Evolutionary conservation across 768 basidiomycete genomes (phyloP).

Genomic region (Amyloporia xantha): DNA sequence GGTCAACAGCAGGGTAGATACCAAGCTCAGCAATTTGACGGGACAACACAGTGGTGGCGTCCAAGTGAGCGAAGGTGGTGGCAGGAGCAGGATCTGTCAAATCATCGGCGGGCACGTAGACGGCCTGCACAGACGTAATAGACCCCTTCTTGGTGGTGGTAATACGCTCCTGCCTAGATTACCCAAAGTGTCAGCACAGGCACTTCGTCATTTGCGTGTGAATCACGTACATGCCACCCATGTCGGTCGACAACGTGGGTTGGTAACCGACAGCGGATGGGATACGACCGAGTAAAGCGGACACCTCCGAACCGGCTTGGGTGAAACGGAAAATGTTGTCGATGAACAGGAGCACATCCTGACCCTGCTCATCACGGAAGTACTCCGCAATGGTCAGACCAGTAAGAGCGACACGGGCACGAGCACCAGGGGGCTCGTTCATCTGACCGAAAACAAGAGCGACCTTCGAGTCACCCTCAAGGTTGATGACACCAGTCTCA

Average conservation of each 20-base stretch:
- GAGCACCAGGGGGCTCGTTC: slow-evolving; percentile 99
- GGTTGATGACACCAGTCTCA: slow-evolving; percentile 99
- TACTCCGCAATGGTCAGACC: slow-evolving; percentile 99
- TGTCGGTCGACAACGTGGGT: slow-evolving; percentile 98
- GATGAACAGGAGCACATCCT: slow-evolving; percentile 99
- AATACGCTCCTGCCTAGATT: slow-evolving; percentile 94
- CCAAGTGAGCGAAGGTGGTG: slow-evolving; percentile 99
- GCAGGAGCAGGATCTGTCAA: slow-evolving; percentile 99
- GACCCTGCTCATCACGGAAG: slow-evolving; percentile 99
- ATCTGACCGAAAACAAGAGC: slow-evolving; percentile 99
- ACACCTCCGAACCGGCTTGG: slow-evolving; percentile 99
- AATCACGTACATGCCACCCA: slow-evolving; percentile 91
- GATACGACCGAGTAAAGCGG: slow-evolving; percentile 99
- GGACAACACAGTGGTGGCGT: slow-evolving; percentile 98
- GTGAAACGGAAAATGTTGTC: slow-evolving; percentile 99
- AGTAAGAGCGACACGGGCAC: slow-evolving; percentile 99
- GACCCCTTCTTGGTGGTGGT: slow-evolving; percentile 99
- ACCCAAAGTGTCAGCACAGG: not conserved
- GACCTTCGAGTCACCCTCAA: slow-evolving; percentile 99
- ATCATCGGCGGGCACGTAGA: slow-evolving; percentile 99
- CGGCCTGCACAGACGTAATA: slow-evolving; percentile 99
- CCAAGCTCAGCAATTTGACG: slow-evolving; percentile 98
- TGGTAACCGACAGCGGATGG: slow-evolving; percentile 99
- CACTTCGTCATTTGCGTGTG: slow-evolving; percentile 1
- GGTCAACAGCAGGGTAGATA: slow-evolving; percentile 99